Evolutionary conservation across 2,329 filamentous ascomycete genomes (phyloP), one percentile per base, ranked within the genome.

Genomic region (Lecanoromycetidae sp.): DNA sequence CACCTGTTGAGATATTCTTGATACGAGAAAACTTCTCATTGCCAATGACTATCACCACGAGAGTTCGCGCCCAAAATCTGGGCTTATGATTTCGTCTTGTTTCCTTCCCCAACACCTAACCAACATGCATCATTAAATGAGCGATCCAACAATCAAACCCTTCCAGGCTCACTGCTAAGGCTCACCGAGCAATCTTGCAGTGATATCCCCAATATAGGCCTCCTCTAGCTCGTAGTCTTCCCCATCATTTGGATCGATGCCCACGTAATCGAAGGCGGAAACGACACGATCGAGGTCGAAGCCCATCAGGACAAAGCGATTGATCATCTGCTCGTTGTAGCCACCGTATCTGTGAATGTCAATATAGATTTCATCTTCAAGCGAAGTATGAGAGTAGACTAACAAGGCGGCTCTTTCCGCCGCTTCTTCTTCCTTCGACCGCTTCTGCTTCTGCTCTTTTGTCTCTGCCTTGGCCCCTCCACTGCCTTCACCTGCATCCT

Each of bases 231-330:
- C 80, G 61, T 93, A 91, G 60, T 91, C 84, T 55, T 81, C 71
- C 0, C 87, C 87, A 22, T 74, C 76, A 56, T 82, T 86, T 15
- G 77, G 76, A 53, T 90, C 84, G 55, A 94, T 88, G 5, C 85
- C 84, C 6, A 91, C 80, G 51, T 76, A 84, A 44, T 82, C 74
- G 58, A 95, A 94, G 0, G 87, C 85, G 8, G 82, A 76, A 0
- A 95, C 87, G 1, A 96, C 87, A n/a, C 76, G 74, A 40, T 88
- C 84, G 2, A 94, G 75, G 48, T 87, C 80, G 57, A 96, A 96
- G 9, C 90, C 90, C 90, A 96, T 96, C 57, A 71, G 76, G 13
- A 84, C 79, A 57, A 96, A 96, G 4, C 82, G 76, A 58, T 91
- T 80, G 54, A 96, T 77, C 33, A 95, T 72, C 26, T 82, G 75